Evolutionary conservation across 2,329 filamentous ascomycete species (phyloP).

Genomic region (Cadophora malorum): DNA sequence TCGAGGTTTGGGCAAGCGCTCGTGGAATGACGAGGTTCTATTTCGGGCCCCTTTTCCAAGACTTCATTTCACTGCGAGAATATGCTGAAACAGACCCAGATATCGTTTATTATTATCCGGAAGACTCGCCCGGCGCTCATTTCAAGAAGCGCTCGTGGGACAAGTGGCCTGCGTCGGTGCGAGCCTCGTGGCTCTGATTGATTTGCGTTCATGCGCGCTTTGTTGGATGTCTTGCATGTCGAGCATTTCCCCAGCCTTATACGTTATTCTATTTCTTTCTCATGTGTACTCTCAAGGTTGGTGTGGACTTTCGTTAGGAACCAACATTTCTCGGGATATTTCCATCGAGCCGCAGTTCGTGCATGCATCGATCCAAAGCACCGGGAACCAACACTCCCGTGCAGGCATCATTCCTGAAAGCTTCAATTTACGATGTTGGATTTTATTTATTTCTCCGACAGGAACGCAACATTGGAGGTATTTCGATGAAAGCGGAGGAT

Average conservation of each 20-base stretch:
- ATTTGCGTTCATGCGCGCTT: neutral
- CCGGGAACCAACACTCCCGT: conserved; percentile 12
- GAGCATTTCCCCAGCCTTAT: neutral
- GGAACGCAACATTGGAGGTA: conserved; percentile 1
- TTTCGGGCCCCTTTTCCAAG: neutral
- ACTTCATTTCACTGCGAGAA: neutral
- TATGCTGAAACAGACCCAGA: conserved; percentile 12
- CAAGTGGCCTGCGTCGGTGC: neutral
- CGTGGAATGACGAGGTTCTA: conserved; percentile 4
- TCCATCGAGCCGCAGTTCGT: conserved; percentile 14
- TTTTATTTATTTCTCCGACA: neutral
- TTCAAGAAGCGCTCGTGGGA: conserved; percentile 14
- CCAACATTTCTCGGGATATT: conserved; percentile 13
- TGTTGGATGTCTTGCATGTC: conserved; percentile 5
- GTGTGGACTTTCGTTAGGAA: neutral
- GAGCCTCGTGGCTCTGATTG: neutral
- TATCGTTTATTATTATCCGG: conserved; percentile 11
- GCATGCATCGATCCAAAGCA: conserved; percentile 7
- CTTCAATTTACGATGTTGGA: neutral
- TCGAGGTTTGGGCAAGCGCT: conserved; percentile 16
- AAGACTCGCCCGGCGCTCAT: conserved; percentile 7
- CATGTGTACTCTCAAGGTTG: neutral
- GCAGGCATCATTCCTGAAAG: conserved; percentile 1
- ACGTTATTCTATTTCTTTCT: neutral
- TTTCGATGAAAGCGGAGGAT: conserved; percentile 9